A percentile compares a stretch with the other conserved stretches of the same genome.
phyloP scores from a whole-genome alignment of 768 basidiomycete species.

The Suillus americanus region DNA sequence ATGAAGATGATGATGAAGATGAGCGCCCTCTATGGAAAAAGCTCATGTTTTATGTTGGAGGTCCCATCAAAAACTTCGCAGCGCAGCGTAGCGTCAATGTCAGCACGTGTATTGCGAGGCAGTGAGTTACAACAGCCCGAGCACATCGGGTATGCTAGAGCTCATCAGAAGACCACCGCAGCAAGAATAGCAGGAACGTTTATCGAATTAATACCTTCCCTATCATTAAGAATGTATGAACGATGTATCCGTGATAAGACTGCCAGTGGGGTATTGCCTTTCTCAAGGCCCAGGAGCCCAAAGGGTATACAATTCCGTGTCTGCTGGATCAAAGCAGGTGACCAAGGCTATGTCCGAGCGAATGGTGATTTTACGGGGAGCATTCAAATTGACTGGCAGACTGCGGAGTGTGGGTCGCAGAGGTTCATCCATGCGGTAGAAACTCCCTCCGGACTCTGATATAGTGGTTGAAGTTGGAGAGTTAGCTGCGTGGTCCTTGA shows the following conservation, averaged over 20 bases:
- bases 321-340: constrained; percentile 74
- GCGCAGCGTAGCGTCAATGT: background rate
- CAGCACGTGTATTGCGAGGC: background rate
- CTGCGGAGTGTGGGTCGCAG: constrained; percentile 13
- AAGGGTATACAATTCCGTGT: constrained; percentile 74
- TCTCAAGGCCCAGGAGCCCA: constrained; percentile 53
- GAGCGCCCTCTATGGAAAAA: background rate
- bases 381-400: constrained; percentile 21
- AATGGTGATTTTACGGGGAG: constrained; percentile 43
- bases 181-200: background rate
- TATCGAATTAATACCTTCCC: background rate
- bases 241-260: background rate
- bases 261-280: no score
- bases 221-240: background rate
- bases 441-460: constrained; percentile 27
- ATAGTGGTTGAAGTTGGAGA: constrained; percentile 34
- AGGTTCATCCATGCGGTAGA: constrained; percentile 19
- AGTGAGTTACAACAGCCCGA: no score
- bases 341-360: constrained; percentile 65
- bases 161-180: background rate
- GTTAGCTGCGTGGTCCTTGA: constrained; percentile 15
- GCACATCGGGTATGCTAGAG: background rate
- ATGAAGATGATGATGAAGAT: background rate
- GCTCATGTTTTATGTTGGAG: background rate
- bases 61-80: no score